Percentiles rank a stretch among this genome's conserved stretches.
phyloP scores from a whole-genome alignment of 306 rosid genomes.

The Prunus fruticosa region DNA sequence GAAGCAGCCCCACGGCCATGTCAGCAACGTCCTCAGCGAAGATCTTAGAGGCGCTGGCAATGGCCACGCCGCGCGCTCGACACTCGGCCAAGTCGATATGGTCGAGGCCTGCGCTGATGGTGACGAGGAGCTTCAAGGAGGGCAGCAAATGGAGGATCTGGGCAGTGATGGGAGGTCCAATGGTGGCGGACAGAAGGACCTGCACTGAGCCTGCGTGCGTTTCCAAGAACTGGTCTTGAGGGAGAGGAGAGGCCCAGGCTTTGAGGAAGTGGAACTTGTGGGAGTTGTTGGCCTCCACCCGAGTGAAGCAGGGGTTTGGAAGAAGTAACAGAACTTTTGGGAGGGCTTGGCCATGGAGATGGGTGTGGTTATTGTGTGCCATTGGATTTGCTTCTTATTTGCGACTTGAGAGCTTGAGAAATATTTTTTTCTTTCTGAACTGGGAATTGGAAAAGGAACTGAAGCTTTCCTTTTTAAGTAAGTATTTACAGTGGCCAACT shows the following conservation, averaged over 20 bases:
- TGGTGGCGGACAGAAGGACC: slow-evolving; percentile 8
- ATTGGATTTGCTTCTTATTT: background rate
- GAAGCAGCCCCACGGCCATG: slow-evolving; percentile 42
- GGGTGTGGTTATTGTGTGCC: background rate
- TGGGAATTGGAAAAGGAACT: no score
- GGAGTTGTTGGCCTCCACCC: slow-evolving; percentile 20
- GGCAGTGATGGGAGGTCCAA: background rate
- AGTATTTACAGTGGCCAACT: no score
- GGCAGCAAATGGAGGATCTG: slow-evolving; percentile 27
- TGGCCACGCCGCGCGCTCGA: slow-evolving; percentile 12
- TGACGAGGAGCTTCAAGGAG: slow-evolving; percentile 20
- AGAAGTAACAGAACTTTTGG: slow-evolving; percentile 16
- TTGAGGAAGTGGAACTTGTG: slow-evolving; percentile 24
- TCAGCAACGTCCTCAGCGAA: slow-evolving; percentile 54
- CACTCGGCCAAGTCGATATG: slow-evolving; percentile 27
- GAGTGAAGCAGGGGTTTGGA: background rate
- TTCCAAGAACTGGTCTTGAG: slow-evolving; percentile 16
- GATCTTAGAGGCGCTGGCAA: slow-evolving; percentile 31
- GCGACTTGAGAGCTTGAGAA: no score
- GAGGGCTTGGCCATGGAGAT: background rate
- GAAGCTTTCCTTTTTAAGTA: no score
- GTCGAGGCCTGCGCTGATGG: slow-evolving; percentile 27
- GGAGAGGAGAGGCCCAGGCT: slow-evolving; percentile 28
- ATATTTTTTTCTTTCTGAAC: no score
- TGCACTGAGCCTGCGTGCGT: slow-evolving; percentile 10